Percentiles rank a stretch among this genome's conserved stretches.
phyloP scores from a whole-genome alignment of 2,329 filamentous ascomycete genomes.

The Acrodontium crateriforme region DNA sequence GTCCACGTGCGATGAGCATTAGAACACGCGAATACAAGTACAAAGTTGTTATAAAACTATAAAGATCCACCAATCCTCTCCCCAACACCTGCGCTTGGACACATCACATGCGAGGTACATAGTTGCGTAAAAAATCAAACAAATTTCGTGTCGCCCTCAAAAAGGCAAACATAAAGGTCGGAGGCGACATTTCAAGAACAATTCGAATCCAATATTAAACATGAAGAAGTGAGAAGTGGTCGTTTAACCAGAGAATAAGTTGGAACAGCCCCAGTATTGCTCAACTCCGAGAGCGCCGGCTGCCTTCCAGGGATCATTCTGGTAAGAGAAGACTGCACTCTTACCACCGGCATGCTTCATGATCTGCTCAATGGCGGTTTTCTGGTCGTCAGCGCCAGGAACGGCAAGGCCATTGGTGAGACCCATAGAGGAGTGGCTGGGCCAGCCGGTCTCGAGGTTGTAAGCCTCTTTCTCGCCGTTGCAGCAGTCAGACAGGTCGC shows the following conservation, averaged over 20 bases:
- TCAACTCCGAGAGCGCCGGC: slow-evolving; percentile 58
- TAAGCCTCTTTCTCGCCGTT: slow-evolving; percentile 50
- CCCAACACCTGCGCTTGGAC: slow-evolving; percentile 1
- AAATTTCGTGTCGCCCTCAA: too few relatives aligned
- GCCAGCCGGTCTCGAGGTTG: slow-evolving; percentile 90
- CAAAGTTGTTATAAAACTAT: too few relatives aligned
- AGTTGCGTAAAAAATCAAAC: too few relatives aligned
- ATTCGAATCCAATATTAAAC: neutral
- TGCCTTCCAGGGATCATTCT: slow-evolving; percentile 71
- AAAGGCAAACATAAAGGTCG: slow-evolving; percentile 1
- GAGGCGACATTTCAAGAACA: neutral
- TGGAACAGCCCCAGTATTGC: slow-evolving; percentile 60
- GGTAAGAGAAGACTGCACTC: slow-evolving; percentile 69
- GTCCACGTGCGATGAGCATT: too few relatives aligned
- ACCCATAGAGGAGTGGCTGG: slow-evolving; percentile 48
- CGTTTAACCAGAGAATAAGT: slow-evolving; percentile 10
- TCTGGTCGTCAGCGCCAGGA: slow-evolving; percentile 54
- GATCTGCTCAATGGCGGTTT: slow-evolving; percentile 58
- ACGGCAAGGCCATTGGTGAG: slow-evolving; percentile 57
- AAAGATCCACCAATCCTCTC: too few relatives aligned
- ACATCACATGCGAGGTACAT: too few relatives aligned
- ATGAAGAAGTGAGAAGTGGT: neutral
- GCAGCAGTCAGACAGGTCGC: slow-evolving; percentile 58
- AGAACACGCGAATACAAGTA: too few relatives aligned
- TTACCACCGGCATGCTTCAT: slow-evolving; percentile 49